These are phyloP conservation scores for Verticillium albo-atrum DNA, from an alignment of 2,329 filamentous ascomycete species.

Conservation along the genomic window DNA sequence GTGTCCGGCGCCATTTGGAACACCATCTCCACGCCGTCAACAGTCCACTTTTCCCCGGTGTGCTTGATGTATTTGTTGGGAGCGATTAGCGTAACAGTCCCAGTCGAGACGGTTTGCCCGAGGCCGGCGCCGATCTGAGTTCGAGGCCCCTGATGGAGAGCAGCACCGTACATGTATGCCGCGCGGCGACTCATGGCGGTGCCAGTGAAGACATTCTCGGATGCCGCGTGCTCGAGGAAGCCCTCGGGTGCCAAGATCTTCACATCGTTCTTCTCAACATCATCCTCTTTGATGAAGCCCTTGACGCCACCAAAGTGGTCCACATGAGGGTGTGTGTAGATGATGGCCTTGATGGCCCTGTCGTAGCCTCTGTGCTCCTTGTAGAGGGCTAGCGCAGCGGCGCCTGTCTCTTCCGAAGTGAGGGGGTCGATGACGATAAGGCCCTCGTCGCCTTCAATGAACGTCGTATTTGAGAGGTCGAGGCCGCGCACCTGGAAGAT, in stretches of 20 bases:
- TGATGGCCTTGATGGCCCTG: conserved; percentile 23
- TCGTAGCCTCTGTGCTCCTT: conserved; percentile 15
- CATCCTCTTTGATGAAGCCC: conserved; percentile 14
- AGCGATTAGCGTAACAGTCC: conserved; percentile 25
- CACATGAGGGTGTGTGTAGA: conserved; percentile 36
- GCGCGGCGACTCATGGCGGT: conserved; percentile 31
- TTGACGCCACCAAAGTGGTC: conserved; percentile 30
- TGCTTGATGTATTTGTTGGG: conserved; percentile 25
- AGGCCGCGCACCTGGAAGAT: conserved; percentile 36
- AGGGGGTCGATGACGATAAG: conserved; percentile 34
- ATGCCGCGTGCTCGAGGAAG: conserved; percentile 30
- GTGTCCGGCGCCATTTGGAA: conserved; percentile 37
- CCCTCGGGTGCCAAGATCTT: conserved; percentile 29
- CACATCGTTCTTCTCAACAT: conserved; percentile 9
- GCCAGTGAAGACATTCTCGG: conserved; percentile 33
- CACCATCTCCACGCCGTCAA: conserved; percentile 30
- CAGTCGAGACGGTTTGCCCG: conserved; percentile 25
- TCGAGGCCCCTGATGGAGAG: conserved; percentile 18
- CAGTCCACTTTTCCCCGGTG: conserved; percentile 21
- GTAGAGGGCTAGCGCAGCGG: conserved; percentile 28
- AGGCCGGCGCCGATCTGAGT: conserved; percentile 33
- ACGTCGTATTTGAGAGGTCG: conserved; percentile 35
- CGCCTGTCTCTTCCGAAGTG: conserved; percentile 27
- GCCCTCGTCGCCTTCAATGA: conserved; percentile 29
- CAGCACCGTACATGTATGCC: conserved; percentile 33